Evolutionary conservation across 73 alveolate genomes (phyloP).

Genomic region (Tetrahymena thermophila): DNA sequence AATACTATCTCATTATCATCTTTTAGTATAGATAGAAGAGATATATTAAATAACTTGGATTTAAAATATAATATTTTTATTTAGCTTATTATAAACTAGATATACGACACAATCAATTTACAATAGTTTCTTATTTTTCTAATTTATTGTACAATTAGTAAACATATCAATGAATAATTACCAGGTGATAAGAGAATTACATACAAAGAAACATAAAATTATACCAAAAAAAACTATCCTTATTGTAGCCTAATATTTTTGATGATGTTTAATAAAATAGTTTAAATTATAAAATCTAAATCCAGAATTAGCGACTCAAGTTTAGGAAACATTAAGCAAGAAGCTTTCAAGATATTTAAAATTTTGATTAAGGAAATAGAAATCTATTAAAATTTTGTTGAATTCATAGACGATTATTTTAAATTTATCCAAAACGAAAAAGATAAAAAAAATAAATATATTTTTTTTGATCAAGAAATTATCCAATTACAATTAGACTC

Average conservation of each 20-base stretch:
- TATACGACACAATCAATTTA: neutral
- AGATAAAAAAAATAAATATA: too few relatives aligned
- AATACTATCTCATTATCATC: too few relatives aligned
- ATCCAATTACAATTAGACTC: neutral
- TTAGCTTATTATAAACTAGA: neutral
- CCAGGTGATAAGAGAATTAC: neutral
- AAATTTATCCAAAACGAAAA: too few relatives aligned
- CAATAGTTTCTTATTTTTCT: neutral
- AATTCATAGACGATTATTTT: neutral
- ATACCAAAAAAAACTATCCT: neutral
- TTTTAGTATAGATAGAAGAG: neutral
- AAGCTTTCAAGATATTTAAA: neutral
- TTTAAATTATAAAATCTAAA: too few relatives aligned
- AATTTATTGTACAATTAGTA: neutral
- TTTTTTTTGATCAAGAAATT: neutral
- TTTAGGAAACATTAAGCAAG: neutral
- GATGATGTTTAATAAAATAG: neutral
- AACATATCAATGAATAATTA: neutral
- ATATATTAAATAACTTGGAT: neutral
- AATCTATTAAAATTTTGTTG: neutral
- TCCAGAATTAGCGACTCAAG: neutral
- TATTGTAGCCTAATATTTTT: neutral
- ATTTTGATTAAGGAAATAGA: neutral
- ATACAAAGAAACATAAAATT: neutral
- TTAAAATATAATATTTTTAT: neutral